These are phyloP conservation scores for Bimuria novae-zelandiae DNA, from an alignment of 2,329 filamentous ascomycete genomes.

Conservation along the genomic window DNA sequence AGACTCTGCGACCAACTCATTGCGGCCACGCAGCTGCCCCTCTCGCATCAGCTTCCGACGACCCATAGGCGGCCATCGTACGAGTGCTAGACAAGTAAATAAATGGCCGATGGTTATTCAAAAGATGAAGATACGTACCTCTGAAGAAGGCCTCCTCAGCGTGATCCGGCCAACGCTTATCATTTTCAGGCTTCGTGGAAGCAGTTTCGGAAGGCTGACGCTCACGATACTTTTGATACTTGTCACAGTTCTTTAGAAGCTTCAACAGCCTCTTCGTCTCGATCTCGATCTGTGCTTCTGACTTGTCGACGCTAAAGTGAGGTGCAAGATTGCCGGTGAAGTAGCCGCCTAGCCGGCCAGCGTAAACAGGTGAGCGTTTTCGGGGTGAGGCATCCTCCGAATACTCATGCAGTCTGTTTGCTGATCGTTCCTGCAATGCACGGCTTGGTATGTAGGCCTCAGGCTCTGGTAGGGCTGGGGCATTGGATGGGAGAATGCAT, in stretches of 20 bases:
- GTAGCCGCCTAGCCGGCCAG: constrained; percentile 29
- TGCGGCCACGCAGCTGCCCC: constrained; percentile 61
- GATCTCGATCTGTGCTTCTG: constrained; percentile 34
- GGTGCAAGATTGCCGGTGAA: constrained; percentile 30
- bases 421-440: constrained; percentile 50
- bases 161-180: constrained; percentile 54
- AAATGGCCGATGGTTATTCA: not conserved
- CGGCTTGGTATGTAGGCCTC: constrained; percentile 32
- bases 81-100: constrained; percentile 28
- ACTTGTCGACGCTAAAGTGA: constrained; percentile 31
- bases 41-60: constrained; percentile 56
- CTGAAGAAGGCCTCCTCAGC: constrained; percentile 55
- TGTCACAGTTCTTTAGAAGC: constrained; percentile 42
- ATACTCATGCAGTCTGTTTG: constrained; percentile 46
- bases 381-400: constrained; percentile 21
- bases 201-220: constrained; percentile 41
- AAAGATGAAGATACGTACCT: constrained; percentile 41
- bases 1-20: constrained; percentile 64
- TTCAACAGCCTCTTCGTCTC: constrained; percentile 36
- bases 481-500: constrained; percentile 50
- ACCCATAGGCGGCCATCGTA: constrained; percentile 63
- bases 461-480: constrained; percentile 42
- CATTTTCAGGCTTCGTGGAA: constrained; percentile 16
- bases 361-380: constrained; percentile 37
- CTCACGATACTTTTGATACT: constrained; percentile 53